Conservation (phyloP, 257 asterid species). For the Eustoma russellianum region DNA sequence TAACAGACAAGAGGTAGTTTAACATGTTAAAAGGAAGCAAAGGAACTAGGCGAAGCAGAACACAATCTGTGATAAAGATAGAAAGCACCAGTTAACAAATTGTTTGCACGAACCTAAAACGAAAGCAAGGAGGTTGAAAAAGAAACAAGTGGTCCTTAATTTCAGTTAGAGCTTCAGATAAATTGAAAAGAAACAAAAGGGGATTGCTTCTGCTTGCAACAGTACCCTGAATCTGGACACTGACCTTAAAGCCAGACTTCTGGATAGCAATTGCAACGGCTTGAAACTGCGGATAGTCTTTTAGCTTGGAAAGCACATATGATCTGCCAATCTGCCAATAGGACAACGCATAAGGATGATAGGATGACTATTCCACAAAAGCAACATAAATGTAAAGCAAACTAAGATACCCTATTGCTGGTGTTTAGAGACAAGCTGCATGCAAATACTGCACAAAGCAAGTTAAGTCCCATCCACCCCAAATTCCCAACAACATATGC, state of each 20-base stretch:
- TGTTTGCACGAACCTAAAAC: not conserved
- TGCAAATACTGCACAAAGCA: not conserved
- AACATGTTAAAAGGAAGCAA: constrained; percentile 91
- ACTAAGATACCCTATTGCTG: too few species aligned
- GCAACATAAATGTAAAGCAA: too few species aligned
- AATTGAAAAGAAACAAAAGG: too few species aligned
- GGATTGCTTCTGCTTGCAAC: not conserved
- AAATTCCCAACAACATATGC: not conserved
- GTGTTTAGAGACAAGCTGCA: not conserved
- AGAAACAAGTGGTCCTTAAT: too few species aligned
- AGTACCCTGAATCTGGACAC: constrained; percentile 2
- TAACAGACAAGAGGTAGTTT: constrained; percentile 92
- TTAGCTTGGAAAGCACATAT: constrained; percentile 80
- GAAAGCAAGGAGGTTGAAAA: too few species aligned
- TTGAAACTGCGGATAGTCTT: constrained; percentile 82
- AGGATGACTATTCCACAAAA: too few species aligned
- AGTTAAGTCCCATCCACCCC: not conserved
- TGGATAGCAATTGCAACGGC: constrained; percentile 82
- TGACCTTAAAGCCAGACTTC: constrained; percentile 89
- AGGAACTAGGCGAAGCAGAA: constrained; percentile 89
- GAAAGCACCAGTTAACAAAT: constrained; percentile 4
- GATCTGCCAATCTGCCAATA: constrained; percentile 76
- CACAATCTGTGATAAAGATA: constrained; percentile 55
- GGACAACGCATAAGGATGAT: too few species aligned
- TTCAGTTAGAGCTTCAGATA: too few species aligned